Percentiles rank a stretch among this genome's conserved stretches.
phyloP scores from a whole-genome alignment of 73 alveolate genomes.

The Paramecium pentaurelia region DNA sequence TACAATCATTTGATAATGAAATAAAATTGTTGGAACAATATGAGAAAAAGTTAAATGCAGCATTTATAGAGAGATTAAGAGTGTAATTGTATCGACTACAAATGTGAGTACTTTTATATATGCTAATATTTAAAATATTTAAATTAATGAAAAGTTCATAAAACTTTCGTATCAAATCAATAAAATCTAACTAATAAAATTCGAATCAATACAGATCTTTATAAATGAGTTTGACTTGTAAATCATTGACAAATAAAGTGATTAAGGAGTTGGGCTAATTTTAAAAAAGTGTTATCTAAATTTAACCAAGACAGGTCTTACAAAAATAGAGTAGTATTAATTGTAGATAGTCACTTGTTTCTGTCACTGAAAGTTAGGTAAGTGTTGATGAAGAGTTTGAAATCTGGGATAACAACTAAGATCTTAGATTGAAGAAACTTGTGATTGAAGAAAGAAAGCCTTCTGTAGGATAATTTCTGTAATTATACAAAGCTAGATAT shows the following conservation, averaged over 20 bases:
- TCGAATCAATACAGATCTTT: neutral
- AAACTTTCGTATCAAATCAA: neutral
- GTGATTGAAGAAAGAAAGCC: neutral
- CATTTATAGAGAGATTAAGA: neutral
- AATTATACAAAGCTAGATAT: constrained; percentile 34
- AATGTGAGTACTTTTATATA: neutral
- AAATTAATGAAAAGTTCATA: neutral
- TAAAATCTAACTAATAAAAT: neutral
- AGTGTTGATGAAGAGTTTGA: constrained; percentile 33
- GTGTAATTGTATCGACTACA: neutral
- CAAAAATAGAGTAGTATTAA: neutral
- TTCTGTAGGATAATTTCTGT: constrained; percentile 17
- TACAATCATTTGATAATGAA: neutral
- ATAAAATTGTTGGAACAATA: neutral
- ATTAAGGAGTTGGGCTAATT: neutral
- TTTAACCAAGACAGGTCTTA: neutral
- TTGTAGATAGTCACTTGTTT: neutral
- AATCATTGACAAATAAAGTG: neutral
- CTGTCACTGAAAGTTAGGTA: neutral
- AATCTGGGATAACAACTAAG: constrained; percentile 9
- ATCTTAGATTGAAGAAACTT: neutral
- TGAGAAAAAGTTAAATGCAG: neutral
- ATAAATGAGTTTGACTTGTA: neutral
- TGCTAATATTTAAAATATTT: neutral
- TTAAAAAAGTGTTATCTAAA: neutral